A percentile compares a stretch with the other conserved stretches of the same genome.
Evolutionary conservation across 768 basidiomycete genomes (phyloP).

Genomic region (Boletales sp.): DNA sequence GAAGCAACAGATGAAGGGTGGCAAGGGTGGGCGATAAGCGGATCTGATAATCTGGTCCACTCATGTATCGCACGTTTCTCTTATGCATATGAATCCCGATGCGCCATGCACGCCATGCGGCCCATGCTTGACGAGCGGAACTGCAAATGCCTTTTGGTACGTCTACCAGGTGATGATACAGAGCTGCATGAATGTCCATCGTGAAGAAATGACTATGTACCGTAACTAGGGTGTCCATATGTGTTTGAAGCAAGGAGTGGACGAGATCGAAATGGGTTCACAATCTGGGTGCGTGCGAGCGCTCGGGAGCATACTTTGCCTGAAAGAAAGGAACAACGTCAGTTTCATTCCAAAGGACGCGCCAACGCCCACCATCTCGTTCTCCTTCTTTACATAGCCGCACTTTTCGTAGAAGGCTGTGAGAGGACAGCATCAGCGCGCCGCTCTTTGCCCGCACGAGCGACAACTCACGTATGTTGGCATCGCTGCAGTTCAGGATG

Average conservation of each 20-base stretch:
- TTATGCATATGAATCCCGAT: conserved; percentile 14
- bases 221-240: conserved; percentile 12
- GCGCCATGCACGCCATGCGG: conserved; percentile 8
- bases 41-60: background rate
- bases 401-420: conserved; percentile 97
- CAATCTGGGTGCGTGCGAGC: conserved; percentile 14
- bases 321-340: conserved; percentile 17
- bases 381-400: conserved; percentile 86
- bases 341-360: conserved; percentile 2
- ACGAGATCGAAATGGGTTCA: conserved; percentile 4
- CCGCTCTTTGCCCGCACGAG: conserved; percentile 4
- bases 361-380: conserved; percentile 70
- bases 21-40: conserved; percentile 68
- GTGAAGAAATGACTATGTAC: conserved; percentile 5
- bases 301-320: conserved; percentile 59
- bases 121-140: too few relatives aligned
- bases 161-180: conserved; percentile 15
- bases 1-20: conserved; percentile 96
- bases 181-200: conserved; percentile 6
- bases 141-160: too few relatives aligned
- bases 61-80: conserved; percentile 25
- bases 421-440: conserved; percentile 5
- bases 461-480: conserved; percentile 78
- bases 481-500: conserved; percentile 90
- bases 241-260: background rate